phyloP scores from a whole-genome alignment of 2,329 filamentous ascomycete species.

The Thelonectria rubi region DNA sequence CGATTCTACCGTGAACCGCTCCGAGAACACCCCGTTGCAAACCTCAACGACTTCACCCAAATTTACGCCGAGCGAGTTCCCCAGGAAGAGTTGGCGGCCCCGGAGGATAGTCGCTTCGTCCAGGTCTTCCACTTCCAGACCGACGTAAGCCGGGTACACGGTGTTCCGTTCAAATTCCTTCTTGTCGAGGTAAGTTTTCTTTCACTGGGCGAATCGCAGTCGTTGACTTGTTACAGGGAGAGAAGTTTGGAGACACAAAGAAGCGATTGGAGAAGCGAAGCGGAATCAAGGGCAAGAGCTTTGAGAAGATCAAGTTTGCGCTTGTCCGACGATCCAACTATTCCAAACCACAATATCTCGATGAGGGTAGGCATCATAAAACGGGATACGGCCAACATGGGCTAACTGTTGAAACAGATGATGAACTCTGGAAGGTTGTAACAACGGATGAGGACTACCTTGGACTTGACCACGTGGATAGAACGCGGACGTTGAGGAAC shows the following conservation, averaged over 20 bases:
- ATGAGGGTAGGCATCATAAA: conserved; percentile 71
- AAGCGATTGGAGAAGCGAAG: conserved; percentile 93
- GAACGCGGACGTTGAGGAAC: conserved; percentile 65
- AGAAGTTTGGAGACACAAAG: conserved; percentile 90
- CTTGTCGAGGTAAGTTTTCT: conserved; percentile 73
- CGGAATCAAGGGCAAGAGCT: conserved; percentile 95
- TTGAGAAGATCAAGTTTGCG: conserved; percentile 98
- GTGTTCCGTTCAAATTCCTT: conserved; percentile 90
- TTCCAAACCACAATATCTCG: conserved; percentile 82
- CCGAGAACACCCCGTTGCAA: conserved; percentile 76
- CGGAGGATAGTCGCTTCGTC: conserved; percentile 67
- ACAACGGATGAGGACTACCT: conserved; percentile 67
- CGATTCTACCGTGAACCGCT: conserved; percentile 84
- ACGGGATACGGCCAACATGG: neutral
- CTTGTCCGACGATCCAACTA: conserved; percentile 77
- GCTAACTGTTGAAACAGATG: conserved; percentile 55
- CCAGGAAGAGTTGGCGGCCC: conserved; percentile 70
- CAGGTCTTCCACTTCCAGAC: conserved; percentile 92
- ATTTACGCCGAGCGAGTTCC: conserved; percentile 85
- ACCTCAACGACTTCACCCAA: conserved; percentile 85
- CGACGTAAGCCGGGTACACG: conserved; percentile 84
- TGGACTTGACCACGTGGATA: conserved; percentile 73
- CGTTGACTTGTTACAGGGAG: conserved; percentile 64
- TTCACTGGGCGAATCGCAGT: neutral
- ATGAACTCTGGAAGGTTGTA: conserved; percentile 64